Evolutionary conservation across 2,329 filamentous ascomycete genomes (phyloP).

Genomic region (Biscogniauxia sp.): DNA sequence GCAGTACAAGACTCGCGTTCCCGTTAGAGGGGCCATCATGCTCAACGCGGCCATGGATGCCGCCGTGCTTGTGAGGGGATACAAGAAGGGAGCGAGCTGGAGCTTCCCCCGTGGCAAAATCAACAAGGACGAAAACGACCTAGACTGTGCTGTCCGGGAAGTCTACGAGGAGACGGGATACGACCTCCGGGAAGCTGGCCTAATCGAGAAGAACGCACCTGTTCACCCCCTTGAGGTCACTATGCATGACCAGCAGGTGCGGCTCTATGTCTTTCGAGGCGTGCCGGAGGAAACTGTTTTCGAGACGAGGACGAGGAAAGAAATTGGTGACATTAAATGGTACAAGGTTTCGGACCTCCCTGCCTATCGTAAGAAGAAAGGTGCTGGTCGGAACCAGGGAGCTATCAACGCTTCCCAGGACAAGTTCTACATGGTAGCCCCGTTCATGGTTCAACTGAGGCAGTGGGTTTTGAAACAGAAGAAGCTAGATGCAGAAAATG

Average conservation of each 20-base stretch:
- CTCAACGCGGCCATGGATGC: slow-evolving; percentile 94
- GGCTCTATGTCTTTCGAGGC: slow-evolving; percentile 86
- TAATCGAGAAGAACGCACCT: slow-evolving; percentile 69
- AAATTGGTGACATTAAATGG: slow-evolving; percentile 97
- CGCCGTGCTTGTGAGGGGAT: slow-evolving; percentile 90
- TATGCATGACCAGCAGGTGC: slow-evolving; percentile 90
- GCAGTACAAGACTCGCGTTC: slow-evolving; percentile 90
- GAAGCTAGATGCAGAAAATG: slow-evolving; percentile 61
- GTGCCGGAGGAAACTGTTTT: slow-evolving; percentile 86
- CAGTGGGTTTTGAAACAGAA: slow-evolving; percentile 88
- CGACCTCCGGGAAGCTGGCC: slow-evolving; percentile 71
- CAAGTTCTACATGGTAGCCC: slow-evolving; percentile 98
- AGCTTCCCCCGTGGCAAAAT: slow-evolving; percentile 97
- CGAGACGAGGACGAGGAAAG: slow-evolving; percentile 87
- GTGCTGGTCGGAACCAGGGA: slow-evolving; percentile 51
- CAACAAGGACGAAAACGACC: slow-evolving; percentile 91
- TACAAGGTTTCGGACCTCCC: slow-evolving; percentile 87
- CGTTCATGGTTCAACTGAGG: slow-evolving; percentile 80
- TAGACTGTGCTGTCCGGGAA: slow-evolving; percentile 91
- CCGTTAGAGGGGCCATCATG: slow-evolving; percentile 90
- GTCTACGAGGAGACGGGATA: slow-evolving; percentile 96
- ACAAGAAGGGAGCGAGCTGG: slow-evolving; percentile 96
- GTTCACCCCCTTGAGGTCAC: slow-evolving; percentile 84
- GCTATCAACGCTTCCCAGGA: slow-evolving; percentile 60
- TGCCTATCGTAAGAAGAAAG: slow-evolving; percentile 68